A percentile compares a stretch with the other conserved stretches of the same genome.
Evolutionary conservation across 2,329 filamentous ascomycete genomes (phyloP).

Genomic region (Cryphonectria japonica): DNA sequence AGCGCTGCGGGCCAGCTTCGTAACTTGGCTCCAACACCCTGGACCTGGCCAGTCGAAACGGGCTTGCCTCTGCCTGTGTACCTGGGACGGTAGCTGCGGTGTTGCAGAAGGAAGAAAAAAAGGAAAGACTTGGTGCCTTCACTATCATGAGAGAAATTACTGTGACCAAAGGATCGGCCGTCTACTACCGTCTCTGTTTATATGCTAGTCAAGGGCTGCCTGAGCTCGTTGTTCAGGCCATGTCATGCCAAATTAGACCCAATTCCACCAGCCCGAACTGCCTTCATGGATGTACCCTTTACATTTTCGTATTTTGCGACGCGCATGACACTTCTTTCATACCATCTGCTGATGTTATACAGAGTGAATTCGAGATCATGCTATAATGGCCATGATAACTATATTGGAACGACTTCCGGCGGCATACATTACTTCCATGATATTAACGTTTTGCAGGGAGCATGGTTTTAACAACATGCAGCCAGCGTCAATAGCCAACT

Average conservation of each 20-base stretch:
- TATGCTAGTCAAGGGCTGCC: neutral
- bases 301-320: neutral
- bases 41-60: neutral
- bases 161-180: neutral
- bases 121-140: neutral
- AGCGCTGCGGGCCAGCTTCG: neutral
- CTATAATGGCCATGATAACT: neutral
- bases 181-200: neutral
- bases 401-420: neutral
- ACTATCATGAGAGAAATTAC: neutral
- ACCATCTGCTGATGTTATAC: neutral
- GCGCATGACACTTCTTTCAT: neutral
- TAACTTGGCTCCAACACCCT: neutral
- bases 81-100: neutral
- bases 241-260: neutral
- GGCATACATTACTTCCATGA: too few species aligned
- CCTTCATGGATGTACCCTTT: neutral
- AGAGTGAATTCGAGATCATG: neutral
- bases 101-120: neutral
- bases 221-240: neutral
- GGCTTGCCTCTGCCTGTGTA: neutral
- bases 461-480: neutral
- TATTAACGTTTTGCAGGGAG: neutral
- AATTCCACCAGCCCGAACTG: neutral
- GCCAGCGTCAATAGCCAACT: neutral